Evolutionary conservation across 768 basidiomycete genomes (phyloP).

Genomic region (Filobasidium wieringae): DNA sequence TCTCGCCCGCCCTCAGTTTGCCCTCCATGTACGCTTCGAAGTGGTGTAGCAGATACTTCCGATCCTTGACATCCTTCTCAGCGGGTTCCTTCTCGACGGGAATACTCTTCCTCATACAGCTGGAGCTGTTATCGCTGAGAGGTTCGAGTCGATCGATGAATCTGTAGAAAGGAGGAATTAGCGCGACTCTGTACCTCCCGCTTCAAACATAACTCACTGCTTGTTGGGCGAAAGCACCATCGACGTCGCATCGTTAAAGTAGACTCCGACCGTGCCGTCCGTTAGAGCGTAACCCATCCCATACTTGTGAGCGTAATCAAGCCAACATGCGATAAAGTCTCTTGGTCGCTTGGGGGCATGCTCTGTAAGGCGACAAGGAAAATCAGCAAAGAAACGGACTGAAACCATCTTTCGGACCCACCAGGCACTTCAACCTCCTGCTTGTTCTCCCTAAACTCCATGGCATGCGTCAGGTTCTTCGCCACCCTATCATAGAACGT

Average conservation of each 20-base stretch:
- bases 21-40: slow-evolving; percentile 94
- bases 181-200: background rate
- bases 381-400: background rate
- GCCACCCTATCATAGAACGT: background rate
- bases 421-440: background rate
- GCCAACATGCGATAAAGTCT: slow-evolving; percentile 88
- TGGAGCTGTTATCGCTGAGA: slow-evolving; percentile 15
- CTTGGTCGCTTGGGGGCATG: background rate
- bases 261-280: slow-evolving; percentile 84
- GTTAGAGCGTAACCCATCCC: slow-evolving; percentile 99
- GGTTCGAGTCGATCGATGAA: slow-evolving; percentile 81
- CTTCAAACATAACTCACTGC: slow-evolving; percentile 47
- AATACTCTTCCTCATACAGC: slow-evolving; percentile 16
- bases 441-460: background rate
- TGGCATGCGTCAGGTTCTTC: background rate
- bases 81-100: slow-evolving; percentile 59
- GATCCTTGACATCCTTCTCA: slow-evolving; percentile 58
- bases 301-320: slow-evolving; percentile 98
- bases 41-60: slow-evolving; percentile 83
- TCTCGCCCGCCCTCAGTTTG: slow-evolving; percentile 68
- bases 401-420: background rate
- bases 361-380: slow-evolving; percentile 17
- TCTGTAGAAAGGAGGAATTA: slow-evolving; percentile 40
- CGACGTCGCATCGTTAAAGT: slow-evolving; percentile 91
- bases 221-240: slow-evolving; percentile 76